Evolutionary conservation across 768 basidiomycete genomes (phyloP), one percentile per base, ranked within the genome.

Genomic region (Pleurotus ostreatus): DNA sequence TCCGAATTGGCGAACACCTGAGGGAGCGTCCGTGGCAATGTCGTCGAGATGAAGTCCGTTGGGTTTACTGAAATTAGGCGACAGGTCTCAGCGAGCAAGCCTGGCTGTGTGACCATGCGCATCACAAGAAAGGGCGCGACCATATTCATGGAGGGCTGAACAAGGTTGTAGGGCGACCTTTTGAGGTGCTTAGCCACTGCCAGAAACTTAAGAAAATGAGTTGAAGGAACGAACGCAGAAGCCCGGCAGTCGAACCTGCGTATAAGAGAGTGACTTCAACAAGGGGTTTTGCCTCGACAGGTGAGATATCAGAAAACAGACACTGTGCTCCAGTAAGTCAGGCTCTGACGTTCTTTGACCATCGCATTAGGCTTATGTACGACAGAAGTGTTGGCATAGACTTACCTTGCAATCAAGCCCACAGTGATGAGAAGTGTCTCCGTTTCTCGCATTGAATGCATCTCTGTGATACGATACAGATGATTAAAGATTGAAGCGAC

Each of bases 201-300:
- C 12, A 78, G 66, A 22, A 93, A 74, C 90, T 51, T 49, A 25
- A 2, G 62, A 63, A 40, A 58, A 53, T 41, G 44, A 54, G 37
- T 34, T 13, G 62, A 20, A 61, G 52, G 41, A 54, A 40, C 5
- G 30, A 20, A 43, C 11, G 20, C 52, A 39, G n/a, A 38, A 26
- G 39, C 25, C 48, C 7, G 6, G 1, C 37, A 34, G 18, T 65
- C 76, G 60, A 61, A 85, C 91, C 72, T 92, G 87, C 64, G 79
- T 78, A 60, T 79, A 81, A 0, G 89, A 88, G 13, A 77, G 74
- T 20, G 86, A 87, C 67, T 81, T 88, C 26, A 94, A 61, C 4
- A 89, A 78, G 2, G 84, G 82, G 60, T 90, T 94, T 34, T 74
- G 67, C 57, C 84, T 77, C 1, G 84, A 88, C 5, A 94, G 71